Evolutionary conservation across 139 green algal species (phyloP), one percentile per base, ranked within the genome.

Genomic region (Volvox africanus): DNA sequence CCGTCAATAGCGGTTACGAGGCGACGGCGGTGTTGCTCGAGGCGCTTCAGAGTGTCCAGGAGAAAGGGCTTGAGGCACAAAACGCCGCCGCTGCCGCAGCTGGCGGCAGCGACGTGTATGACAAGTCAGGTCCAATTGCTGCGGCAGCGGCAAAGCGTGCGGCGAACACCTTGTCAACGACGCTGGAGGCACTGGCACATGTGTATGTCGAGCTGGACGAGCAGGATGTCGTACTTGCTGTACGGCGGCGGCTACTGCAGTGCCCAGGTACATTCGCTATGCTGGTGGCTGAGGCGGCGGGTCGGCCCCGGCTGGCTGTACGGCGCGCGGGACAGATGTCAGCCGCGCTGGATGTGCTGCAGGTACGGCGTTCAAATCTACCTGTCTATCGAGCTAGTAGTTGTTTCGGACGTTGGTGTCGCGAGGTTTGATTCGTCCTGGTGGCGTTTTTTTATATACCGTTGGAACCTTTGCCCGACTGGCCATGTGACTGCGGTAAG

Each of bases 141-240:
- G 67, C 44, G 37, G 69, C 85, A n/a, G 85, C 69, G 20, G 69
- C 6, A 30, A 44, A 79, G 82, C 82, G 82, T 2, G 33, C 36
- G 9, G 22, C 67, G 21, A 37, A 28, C 2, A 65, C 18, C 1
- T 11, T 88, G 82, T 36, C 62, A 61, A 68, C 68, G 33, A 88
- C 83, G 36, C 83, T 88, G 83, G 83, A 88, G 83, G 83, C 85
- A 26, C 2, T 89, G 37, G 69, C 85, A 1, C 28, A 33, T 21
- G 26, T 79, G 69, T 89, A 89, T 68, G 85, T n/a, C 69, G 69
- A 89, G 12, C 33, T 89, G 85, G 85, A 82, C 69, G 85, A 89
- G 69, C n/a, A 61, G n/a, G 69, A 89, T 37, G 44, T 89, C 37
- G 69, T 71, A 71, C 18, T 50, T 11, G 85, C 37, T n/a, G 85